phyloP scores from a whole-genome alignment of 1,284 basidiomycete genomes.

The Spongiforma sp. region DNA sequence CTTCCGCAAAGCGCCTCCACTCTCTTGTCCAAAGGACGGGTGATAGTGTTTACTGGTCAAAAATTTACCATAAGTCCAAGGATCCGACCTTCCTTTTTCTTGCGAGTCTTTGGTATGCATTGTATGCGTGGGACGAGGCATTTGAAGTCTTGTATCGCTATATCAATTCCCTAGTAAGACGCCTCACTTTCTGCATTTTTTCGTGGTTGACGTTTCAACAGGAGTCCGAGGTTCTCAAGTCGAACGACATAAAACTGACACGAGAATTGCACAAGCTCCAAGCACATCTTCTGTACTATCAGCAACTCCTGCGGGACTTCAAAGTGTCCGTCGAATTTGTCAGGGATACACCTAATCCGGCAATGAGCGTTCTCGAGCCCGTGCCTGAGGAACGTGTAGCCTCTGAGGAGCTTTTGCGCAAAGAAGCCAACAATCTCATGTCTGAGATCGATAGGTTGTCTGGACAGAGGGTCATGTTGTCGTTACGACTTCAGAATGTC shows the following conservation, averaged over 20 bases:
- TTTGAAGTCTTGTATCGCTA: slow-evolving; percentile 54
- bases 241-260: slow-evolving; percentile 45
- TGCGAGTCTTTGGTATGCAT: slow-evolving; percentile 58
- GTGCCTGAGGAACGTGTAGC: slow-evolving; percentile 10
- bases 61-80: slow-evolving; percentile 48
- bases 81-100: slow-evolving; percentile 62
- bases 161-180: slow-evolving; percentile 49
- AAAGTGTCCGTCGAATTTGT: slow-evolving; percentile 54
- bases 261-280: slow-evolving; percentile 57
- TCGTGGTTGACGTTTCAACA: slow-evolving; percentile 20
- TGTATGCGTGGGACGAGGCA: slow-evolving; percentile 64
- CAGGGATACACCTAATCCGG: slow-evolving; percentile 48
- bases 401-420: slow-evolving; percentile 39
- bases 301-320: slow-evolving; percentile 58
- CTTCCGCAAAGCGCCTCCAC: slow-evolving; percentile 40
- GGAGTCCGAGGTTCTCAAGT: slow-evolving; percentile 49
- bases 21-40: slow-evolving; percentile 42
- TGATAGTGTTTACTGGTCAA: slow-evolving; percentile 58
- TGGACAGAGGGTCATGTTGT: slow-evolving; percentile 47
- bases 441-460: slow-evolving; percentile 52
- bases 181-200: not conserved
- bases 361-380: slow-evolving; percentile 34
- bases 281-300: slow-evolving; percentile 59
- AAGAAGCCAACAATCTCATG: slow-evolving; percentile 49
- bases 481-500: slow-evolving; percentile 54